Evolutionary conservation across 139 green algal genomes (phyloP).

Genomic region (Tetradesmus lagerheimii): DNA sequence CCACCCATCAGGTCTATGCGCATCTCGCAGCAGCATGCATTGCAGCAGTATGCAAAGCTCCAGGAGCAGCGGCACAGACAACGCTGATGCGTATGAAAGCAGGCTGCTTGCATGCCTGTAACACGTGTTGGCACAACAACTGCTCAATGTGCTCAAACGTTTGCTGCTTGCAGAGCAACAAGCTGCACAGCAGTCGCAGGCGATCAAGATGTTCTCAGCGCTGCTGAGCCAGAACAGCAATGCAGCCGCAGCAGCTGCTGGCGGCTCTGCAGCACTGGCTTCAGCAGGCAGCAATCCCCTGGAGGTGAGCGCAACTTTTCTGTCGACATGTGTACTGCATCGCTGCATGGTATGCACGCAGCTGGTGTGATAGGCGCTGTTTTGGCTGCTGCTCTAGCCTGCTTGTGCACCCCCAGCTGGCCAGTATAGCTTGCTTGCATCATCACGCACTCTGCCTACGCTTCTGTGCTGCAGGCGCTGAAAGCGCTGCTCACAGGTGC

Average conservation of each 20-base stretch:
- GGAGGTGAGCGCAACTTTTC: not conserved
- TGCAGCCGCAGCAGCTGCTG: slow-evolving; percentile 1
- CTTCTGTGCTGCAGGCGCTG: slow-evolving; percentile 4
- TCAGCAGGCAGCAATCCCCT: slow-evolving; percentile 3
- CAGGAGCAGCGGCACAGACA: not conserved
- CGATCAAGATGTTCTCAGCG: slow-evolving; percentile 54
- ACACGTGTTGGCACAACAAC: too few species aligned
- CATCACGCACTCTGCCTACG: not conserved
- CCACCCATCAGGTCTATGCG: not conserved
- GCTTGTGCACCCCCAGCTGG: not conserved
- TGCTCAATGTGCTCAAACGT: not conserved
- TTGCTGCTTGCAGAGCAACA: slow-evolving; percentile 50
- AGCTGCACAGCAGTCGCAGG: slow-evolving; percentile 62
- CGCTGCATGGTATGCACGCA: not conserved
- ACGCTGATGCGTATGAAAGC: not conserved
- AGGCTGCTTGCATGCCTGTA: not conserved
- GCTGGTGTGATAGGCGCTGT: not conserved
- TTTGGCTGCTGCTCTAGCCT: not conserved
- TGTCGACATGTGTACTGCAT: not conserved
- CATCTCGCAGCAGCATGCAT: slow-evolving; percentile 11
- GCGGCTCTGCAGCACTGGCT: slow-evolving; percentile 15
- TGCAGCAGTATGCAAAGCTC: slow-evolving; percentile 39
- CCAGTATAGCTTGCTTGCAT: not conserved
- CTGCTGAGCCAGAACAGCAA: slow-evolving; percentile 51
- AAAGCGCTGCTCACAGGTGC: not conserved